Evolutionary conservation across 306 rosid species (phyloP), one percentile per base, ranked within the genome.

Genomic region (Notholithocarpus densiflorus): DNA sequence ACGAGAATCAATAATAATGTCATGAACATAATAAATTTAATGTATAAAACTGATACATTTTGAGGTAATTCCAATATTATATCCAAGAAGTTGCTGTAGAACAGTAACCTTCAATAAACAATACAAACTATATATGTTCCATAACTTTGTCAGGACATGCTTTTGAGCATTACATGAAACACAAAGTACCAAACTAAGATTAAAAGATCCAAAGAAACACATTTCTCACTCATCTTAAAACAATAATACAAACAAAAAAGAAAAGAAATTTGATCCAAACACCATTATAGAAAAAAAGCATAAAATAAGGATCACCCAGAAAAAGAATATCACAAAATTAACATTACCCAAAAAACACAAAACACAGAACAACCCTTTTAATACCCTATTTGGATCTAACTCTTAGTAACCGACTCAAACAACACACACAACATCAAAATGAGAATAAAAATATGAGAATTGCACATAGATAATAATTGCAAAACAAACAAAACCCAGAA

Each of bases 311-410:
- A 88, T 80, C 81, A 83, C 48, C 83, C n/a, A 32, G 5, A 55
- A 13, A 13, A 75, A 64, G 55, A 75, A 32, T 75, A 82, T 32
- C 70, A 57, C 64, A 72, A 79, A 61, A 69, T 75, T 5, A 69
- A 27, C 61, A 77, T 66, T 66, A 71, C 66, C 79, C 83, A 56
- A 69, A 77, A 62, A 53, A 54, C 45, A 65, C 80, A 34, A 81
- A 77, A 34, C 57, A 54, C 20, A 81, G 75, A 82, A 59, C 64
- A 52, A 79, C 1, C 32, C 83, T 78, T 83, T 43, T 2, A 24
- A 56, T 10, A 56, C 73, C 29, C 56, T 72, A 34, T 66, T 75
- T 57, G 90, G 91, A 90, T 90, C 91, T 71, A 78, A 81, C 78
- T 60, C 80, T 66, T 24, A 71, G 80, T 40, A 84, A 82, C 79